Base-by-base conservation (phyloP, 495 filamentous ascomycete species). In the Podospora sp. region DNA sequence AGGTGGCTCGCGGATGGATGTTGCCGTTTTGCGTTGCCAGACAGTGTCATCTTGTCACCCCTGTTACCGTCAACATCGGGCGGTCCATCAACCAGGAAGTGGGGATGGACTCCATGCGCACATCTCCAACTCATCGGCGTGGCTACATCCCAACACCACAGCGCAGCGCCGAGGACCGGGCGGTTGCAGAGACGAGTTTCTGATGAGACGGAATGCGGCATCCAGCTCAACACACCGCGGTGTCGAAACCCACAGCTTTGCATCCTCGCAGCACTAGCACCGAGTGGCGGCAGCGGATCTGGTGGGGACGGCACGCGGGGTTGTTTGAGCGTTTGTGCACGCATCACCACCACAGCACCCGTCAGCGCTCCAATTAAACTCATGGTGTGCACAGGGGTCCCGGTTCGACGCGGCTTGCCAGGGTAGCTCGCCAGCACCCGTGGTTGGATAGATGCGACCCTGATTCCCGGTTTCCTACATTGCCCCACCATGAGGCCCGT, bases 401-500 rank as follows among this genome's bases (percentile, higher is more conserved):
- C 29, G 25, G 69, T 56, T 67, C 27, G 52, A 66, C 61, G 65
- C 68, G 69, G 67, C 67, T 67, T 52, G 67, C 67, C 66, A 74
- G 61, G 69, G 73, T 65, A 65, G 59, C 60, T 78, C 72, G 68
- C 68, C 74, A 71, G 64, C 71, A 71, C 65, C 71, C 73, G 71
- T 70, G 67, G 72, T 70, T 73, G 69, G 72, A 70, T 67, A 67
- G 65, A 75, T 77, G 74, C 49, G 67, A 78, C 75, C 72, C 74
- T 73, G 71, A 75, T 75, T 76, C 75, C 72, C 70, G 75, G 75
- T 78, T 77, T 76, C 64, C 71, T 33, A 64, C 40, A 55, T 27
- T 66, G 52, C 70, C 69, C 70, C 72, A 69, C 71, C 68, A 68
- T 56, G 65, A 55, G 65, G n/a, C 49, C 36, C 55, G 51, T 56